Conservation (phyloP, 202 grass and related monocot species). For the Schoenoplectus tabernaemontani region DNA sequence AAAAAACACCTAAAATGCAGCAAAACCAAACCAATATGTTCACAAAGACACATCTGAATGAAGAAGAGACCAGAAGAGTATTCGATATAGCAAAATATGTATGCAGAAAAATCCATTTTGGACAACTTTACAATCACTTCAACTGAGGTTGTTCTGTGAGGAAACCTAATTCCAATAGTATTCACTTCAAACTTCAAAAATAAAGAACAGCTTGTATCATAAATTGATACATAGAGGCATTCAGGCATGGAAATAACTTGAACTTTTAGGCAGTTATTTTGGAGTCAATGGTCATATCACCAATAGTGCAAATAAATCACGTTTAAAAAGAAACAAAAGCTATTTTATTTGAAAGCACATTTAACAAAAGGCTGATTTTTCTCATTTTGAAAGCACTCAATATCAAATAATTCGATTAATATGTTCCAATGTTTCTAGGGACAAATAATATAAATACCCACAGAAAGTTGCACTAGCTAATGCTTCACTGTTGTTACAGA, state of each 20-base stretch:
- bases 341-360: too few species aligned
- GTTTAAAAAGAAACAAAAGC: conserved; percentile 7
- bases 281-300: too few species aligned
- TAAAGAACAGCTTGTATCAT: background rate
- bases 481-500: background rate
- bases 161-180: background rate
- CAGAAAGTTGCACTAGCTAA: background rate
- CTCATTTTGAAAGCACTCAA: background rate
- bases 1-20: background rate
- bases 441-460: background rate
- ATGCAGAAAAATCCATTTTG: background rate
- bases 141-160: background rate
- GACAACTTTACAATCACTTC: background rate
- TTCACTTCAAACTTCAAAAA: background rate
- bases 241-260: too few species aligned
- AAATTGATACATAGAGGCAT: too few species aligned
- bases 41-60: background rate
- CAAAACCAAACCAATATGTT: background rate
- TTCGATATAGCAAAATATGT: background rate
- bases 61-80: background rate
- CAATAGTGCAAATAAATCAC: background rate
- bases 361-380: background rate
- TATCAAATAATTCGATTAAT: background rate
- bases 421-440: background rate
- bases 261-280: too few species aligned